These are phyloP conservation scores for Daldinia grandis DNA, from an alignment of 495 filamentous ascomycete species.

Conservation along the genomic window DNA sequence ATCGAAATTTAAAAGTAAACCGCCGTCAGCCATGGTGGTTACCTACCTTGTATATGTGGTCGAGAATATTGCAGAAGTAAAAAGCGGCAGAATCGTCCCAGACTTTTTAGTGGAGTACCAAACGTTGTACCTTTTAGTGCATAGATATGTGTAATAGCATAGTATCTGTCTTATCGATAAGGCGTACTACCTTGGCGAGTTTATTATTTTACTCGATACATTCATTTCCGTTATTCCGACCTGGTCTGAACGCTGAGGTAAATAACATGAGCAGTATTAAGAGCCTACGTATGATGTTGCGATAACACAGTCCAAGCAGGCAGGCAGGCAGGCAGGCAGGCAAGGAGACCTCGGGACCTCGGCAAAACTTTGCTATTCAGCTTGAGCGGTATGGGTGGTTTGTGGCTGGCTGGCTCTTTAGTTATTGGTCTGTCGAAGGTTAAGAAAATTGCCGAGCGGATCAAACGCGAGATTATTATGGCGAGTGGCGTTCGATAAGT, in stretches of 20 bases:
- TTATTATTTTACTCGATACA: too few species aligned
- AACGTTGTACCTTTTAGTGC: not conserved
- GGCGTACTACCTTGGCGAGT: not conserved
- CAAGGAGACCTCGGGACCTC: not conserved
- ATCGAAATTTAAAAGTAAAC: slow-evolving; percentile 92
- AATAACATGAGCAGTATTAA: not conserved
- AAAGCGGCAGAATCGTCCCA: not conserved
- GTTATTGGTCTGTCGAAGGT: not conserved
- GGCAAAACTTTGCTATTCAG: not conserved
- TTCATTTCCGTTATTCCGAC: too few species aligned
- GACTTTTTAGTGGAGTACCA: slow-evolving; percentile 1
- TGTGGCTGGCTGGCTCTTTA: not conserved
- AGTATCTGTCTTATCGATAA: not conserved
- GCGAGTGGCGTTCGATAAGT: too few species aligned
- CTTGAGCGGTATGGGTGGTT: not conserved
- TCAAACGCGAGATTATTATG: too few species aligned
- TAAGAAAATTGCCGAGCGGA: too few species aligned
- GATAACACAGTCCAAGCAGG: not conserved
- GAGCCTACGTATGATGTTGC: not conserved
- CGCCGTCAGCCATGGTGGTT: slow-evolving; percentile 85
- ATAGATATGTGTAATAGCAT: not conserved
- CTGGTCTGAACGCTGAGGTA: too few species aligned
- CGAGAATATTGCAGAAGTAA: slow-evolving; percentile 13
- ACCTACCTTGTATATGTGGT: not conserved
- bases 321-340: not conserved